Evolutionary conservation across 106 monocot species (phyloP).

Genomic region (Agapanthus africanus): DNA sequence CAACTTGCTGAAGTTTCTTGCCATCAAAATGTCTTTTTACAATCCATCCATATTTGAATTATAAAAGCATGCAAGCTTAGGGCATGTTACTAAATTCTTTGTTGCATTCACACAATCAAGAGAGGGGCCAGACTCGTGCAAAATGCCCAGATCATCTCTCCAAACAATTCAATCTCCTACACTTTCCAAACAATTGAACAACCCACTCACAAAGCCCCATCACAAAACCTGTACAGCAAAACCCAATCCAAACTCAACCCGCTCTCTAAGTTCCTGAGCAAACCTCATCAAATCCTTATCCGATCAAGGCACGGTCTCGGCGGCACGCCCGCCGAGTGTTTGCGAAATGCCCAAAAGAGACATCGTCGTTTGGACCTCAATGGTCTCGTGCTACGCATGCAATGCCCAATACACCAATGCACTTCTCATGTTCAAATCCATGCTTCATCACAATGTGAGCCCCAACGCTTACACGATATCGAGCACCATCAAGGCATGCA

Average conservation of each 20-base stretch:
- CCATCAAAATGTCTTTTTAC: too few species aligned
- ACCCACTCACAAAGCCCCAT: too few species aligned
- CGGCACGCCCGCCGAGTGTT: conserved; percentile 35
- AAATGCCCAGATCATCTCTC: too few species aligned
- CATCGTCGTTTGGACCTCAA: conserved; percentile 66
- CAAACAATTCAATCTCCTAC: too few species aligned
- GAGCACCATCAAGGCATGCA: conserved; percentile 34
- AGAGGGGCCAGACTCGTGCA: too few species aligned
- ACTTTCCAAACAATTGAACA: too few species aligned
- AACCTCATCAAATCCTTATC: conserved; percentile 34
- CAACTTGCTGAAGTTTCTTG: too few species aligned
- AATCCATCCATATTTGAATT: too few species aligned
- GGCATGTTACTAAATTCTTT: too few species aligned
- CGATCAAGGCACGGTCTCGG: conserved; percentile 9
- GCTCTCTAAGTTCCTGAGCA: conserved; percentile 10
- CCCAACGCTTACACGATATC: conserved; percentile 61
- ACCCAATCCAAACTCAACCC: not conserved
- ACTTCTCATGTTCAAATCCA: conserved; percentile 26
- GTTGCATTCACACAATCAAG: too few species aligned
- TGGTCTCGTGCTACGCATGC: conserved; percentile 52
- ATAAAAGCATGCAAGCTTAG: too few species aligned
- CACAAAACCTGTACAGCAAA: too few species aligned
- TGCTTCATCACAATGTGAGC: conserved; percentile 20
- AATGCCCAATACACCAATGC: conserved; percentile 22
- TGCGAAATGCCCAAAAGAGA: conserved; percentile 44